phyloP scores from a whole-genome alignment of 1,284 basidiomycete genomes.

The Exsudoporus floridanus region DNA sequence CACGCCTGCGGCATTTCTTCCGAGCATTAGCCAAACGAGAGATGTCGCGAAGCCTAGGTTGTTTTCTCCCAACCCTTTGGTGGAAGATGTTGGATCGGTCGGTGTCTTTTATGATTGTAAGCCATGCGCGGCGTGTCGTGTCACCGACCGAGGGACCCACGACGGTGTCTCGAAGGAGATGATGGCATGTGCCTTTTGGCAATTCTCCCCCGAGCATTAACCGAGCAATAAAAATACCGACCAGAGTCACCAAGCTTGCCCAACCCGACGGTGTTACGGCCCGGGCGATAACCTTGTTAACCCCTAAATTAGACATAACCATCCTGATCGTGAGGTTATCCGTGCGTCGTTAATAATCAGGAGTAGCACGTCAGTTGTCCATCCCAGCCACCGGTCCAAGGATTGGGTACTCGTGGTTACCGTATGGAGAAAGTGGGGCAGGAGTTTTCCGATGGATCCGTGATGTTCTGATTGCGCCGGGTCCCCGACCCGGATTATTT shows the following conservation, averaged over 20 bases:
- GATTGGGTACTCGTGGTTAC: background rate
- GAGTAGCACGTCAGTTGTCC: background rate
- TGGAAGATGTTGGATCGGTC: too few relatives aligned
- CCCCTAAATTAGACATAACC: constrained; percentile 15
- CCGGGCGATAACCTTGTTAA: constrained; percentile 8
- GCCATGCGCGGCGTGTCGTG: background rate
- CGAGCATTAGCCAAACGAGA: too few relatives aligned
- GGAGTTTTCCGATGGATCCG: background rate
- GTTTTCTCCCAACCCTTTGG: too few relatives aligned
- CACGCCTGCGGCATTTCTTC: too few relatives aligned
- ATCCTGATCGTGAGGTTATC: background rate
- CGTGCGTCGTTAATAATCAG: background rate
- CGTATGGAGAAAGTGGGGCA: constrained; percentile 7
- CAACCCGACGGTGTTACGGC: too few relatives aligned
- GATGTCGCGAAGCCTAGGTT: too few relatives aligned
- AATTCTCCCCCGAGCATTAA: background rate
- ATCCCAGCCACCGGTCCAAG: background rate
- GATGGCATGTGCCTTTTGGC: background rate
- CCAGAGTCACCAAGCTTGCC: background rate
- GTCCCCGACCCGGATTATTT: background rate
- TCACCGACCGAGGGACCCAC: background rate
- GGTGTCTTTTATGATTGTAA: background rate
- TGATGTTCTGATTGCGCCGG: constrained; percentile 4
- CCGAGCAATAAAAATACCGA: constrained; percentile 1
- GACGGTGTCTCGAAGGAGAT: background rate